Percentiles rank a stretch among this genome's conserved stretches.
Evolutionary conservation across 2,329 filamentous ascomycete genomes (phyloP).

Genomic region (Aspergillus felis): DNA sequence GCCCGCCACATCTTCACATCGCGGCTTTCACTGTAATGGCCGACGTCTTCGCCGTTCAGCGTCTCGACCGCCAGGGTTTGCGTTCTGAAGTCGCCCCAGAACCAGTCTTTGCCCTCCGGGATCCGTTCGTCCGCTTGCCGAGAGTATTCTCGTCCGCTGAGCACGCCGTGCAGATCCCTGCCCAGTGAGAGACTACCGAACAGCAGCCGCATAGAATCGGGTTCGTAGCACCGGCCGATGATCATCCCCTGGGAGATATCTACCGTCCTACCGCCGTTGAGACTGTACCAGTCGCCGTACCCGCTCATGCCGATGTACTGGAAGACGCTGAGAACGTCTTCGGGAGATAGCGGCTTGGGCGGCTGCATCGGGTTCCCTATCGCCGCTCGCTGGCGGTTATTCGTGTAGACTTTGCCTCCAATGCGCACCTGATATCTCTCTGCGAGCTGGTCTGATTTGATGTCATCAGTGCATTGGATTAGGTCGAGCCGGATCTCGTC

Average conservation of each 20-base stretch:
- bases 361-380: slow-evolving; percentile 15
- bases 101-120: slow-evolving; percentile 46
- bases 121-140: slow-evolving; percentile 48
- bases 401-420: slow-evolving; percentile 48
- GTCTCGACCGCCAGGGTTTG: slow-evolving; percentile 54
- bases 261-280: slow-evolving; percentile 41
- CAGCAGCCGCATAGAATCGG: slow-evolving; percentile 45
- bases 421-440: slow-evolving; percentile 47
- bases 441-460: slow-evolving; percentile 44
- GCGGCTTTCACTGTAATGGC: slow-evolving; percentile 43
- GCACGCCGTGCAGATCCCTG: slow-evolving; percentile 45
- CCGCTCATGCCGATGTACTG: slow-evolving; percentile 39
- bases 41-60: slow-evolving; percentile 52
- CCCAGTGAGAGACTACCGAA: slow-evolving; percentile 39
- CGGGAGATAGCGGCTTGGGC: slow-evolving; percentile 22
- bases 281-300: slow-evolving; percentile 52
- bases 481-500: slow-evolving; percentile 51
- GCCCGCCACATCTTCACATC: slow-evolving; percentile 46
- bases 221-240: slow-evolving; percentile 53
- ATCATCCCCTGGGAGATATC: slow-evolving; percentile 50
- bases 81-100: slow-evolving; percentile 54
- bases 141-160: slow-evolving; percentile 47
- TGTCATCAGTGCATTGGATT: slow-evolving; percentile 45
- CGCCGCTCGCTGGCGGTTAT: slow-evolving; percentile 24
- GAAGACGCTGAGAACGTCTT: slow-evolving; percentile 34